Evolutionary conservation across 2,329 filamentous ascomycete genomes (phyloP), one percentile per base, ranked within the genome.

Genomic region (Fusarium sp.): DNA sequence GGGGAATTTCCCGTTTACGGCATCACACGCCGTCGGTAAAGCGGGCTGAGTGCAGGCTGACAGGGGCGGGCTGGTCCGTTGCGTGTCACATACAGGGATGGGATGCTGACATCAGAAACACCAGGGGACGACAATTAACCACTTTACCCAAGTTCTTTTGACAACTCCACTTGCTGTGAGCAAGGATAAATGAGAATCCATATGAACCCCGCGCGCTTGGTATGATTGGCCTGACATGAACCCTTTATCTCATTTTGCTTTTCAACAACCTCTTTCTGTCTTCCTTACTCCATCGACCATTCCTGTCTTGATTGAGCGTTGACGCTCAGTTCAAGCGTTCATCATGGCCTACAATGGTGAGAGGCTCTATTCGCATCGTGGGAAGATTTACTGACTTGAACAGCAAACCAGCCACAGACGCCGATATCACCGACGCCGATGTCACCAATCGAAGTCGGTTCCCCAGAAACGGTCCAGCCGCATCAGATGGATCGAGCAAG

Each of bases 331-430:
- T 23, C 48, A 39, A 52, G 18, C 31, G 23, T 52, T 52, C 16
- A 37, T 39, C 18, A 52, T 52, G 48, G 48, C 7, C 34, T 37
- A 23, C 31, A 52, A 52, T 36, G 48, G 31, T 52, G 31, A 52
- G 31, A 37, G 3, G n/a, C 15, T 28, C 28, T 15, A 12, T 27
- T 7, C 18, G 9, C 13, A 23, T 28, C 15, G 48, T 6, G 15
- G 30, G 47, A 51, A 51, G 13, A 23, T 8, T 37, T 36, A 30
- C 47, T 51, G 15, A 51, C 47, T 51, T 8, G 6, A 18, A 8
- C 8, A 51, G 47, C 47, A 36, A 51, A 51, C 47, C 31, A 28
- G 47, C 12, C 18, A 8, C 16, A 7, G 6, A 15, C 31, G 47
- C 47, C 31, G 31, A 18, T 28, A 23, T 31, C 23, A 23, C 48